Evolutionary conservation across 768 basidiomycete genomes (phyloP).

Genomic region (Lactarius tabidus): DNA sequence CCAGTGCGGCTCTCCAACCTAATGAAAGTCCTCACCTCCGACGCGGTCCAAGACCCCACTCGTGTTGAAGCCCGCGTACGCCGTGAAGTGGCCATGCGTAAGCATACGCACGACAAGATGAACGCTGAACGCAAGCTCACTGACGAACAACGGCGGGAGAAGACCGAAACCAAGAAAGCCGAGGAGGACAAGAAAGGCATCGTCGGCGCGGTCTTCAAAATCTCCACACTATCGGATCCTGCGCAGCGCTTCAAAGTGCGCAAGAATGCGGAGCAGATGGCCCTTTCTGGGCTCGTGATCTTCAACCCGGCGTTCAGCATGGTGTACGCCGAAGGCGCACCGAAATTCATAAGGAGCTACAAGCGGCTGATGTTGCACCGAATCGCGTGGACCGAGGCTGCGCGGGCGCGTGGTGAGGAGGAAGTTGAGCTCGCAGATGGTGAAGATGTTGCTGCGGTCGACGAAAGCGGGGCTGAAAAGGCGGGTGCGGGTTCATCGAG

Average conservation of each 20-base stretch:
- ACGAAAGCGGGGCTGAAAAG: slow-evolving; percentile 33
- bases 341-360: slow-evolving; percentile 82
- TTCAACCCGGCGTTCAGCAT: slow-evolving; percentile 87
- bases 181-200: slow-evolving; percentile 87
- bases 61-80: slow-evolving; percentile 94
- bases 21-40: slow-evolving; percentile 96
- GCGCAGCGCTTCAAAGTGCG: slow-evolving; percentile 94
- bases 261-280: slow-evolving; percentile 92
- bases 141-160: slow-evolving; percentile 84
- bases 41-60: slow-evolving; percentile 96
- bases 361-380: slow-evolving; percentile 82
- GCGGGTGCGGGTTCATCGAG: slow-evolving; percentile 31
- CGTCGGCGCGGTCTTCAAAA: slow-evolving; percentile 84
- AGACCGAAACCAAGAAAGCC: slow-evolving; percentile 76
- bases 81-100: slow-evolving; percentile 87
- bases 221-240: slow-evolving; percentile 86
- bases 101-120: slow-evolving; percentile 88
- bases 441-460: slow-evolving; percentile 42
- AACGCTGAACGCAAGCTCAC: slow-evolving; percentile 90
- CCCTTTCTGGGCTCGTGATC: slow-evolving; percentile 83
- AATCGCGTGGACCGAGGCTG: slow-evolving; percentile 91
- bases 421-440: slow-evolving; percentile 61
- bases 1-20: slow-evolving; percentile 89
- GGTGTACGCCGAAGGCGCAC: slow-evolving; percentile 90
- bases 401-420: slow-evolving; percentile 69